Evolutionary conservation across 192 early-diverging fungal species (phyloP).

Genomic region (Backusella tarrabulga): DNA sequence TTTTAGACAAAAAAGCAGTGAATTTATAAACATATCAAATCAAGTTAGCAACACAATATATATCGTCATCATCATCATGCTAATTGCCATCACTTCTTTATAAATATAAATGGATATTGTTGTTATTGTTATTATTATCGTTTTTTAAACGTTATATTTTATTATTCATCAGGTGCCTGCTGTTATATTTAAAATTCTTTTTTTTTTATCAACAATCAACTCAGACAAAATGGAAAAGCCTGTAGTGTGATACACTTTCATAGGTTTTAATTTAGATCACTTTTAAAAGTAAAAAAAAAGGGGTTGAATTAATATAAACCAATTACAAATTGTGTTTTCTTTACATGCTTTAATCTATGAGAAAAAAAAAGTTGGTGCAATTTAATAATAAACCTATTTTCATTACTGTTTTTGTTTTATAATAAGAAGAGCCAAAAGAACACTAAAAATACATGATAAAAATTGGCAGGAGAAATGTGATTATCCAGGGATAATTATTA

Average conservation of each 20-base stretch:
- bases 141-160: not conserved
- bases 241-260: not conserved
- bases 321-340: not conserved
- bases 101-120: not conserved
- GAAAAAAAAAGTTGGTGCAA: not conserved
- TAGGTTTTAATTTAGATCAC: not conserved
- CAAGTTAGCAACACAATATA: too few species aligned
- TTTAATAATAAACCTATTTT: not conserved
- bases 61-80: too few species aligned
- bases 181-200: not conserved
- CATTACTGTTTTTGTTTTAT: too few species aligned
- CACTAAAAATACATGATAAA: too few species aligned
- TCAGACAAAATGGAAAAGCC: not conserved
- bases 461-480: not conserved
- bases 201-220: not conserved
- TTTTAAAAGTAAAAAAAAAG: not conserved
- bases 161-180: not conserved
- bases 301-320: not conserved
- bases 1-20: too few species aligned
- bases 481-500: not conserved
- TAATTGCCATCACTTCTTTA: too few species aligned
- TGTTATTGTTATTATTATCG: not conserved
- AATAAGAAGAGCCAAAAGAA: too few species aligned
- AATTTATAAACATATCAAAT: too few species aligned
- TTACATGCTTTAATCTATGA: not conserved